phyloP scores from a whole-genome alignment of 1,284 basidiomycete species.

The Naganishia liquefaciens region DNA sequence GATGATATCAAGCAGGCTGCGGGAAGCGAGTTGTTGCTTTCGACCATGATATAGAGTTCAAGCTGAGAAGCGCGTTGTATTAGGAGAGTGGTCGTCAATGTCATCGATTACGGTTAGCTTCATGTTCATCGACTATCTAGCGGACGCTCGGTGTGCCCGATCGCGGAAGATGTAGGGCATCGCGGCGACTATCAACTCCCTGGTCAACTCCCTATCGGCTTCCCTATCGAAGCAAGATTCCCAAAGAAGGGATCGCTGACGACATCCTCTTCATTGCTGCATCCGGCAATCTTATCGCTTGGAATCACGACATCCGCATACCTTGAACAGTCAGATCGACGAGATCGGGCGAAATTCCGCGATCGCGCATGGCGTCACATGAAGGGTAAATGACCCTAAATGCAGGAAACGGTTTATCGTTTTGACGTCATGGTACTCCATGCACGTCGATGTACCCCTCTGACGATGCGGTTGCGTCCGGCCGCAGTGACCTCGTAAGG shows the following conservation, averaged over 20 bases:
- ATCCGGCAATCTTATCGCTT: conserved; percentile 1
- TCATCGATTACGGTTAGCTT: background rate
- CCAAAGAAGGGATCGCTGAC: background rate
- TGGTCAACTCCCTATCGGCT: background rate
- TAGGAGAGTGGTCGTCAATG: background rate
- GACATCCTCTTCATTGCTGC: background rate
- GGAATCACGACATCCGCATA: background rate
- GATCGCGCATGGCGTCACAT: conserved; percentile 19
- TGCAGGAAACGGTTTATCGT: conserved; percentile 12
- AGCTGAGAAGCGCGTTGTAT: background rate
- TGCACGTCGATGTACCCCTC: background rate
- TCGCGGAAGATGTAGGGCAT: background rate
- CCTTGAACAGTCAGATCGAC: no score
- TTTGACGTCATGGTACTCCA: conserved; percentile 18
- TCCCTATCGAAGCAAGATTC: background rate
- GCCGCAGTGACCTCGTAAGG: background rate
- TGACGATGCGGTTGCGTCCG: conserved; percentile 6
- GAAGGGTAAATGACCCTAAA: conserved; percentile 13
- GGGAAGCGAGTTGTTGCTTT: conserved; percentile 36
- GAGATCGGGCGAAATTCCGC: background rate
- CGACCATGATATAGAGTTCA: conserved; percentile 5
- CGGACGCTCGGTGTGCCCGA: background rate
- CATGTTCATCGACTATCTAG: conserved; percentile 8
- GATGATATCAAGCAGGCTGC: conserved; percentile 46
- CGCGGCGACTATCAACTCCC: no score